Evolutionary conservation across 2,329 filamentous ascomycete species (phyloP).

Genomic region (Epichloe coenophiala): DNA sequence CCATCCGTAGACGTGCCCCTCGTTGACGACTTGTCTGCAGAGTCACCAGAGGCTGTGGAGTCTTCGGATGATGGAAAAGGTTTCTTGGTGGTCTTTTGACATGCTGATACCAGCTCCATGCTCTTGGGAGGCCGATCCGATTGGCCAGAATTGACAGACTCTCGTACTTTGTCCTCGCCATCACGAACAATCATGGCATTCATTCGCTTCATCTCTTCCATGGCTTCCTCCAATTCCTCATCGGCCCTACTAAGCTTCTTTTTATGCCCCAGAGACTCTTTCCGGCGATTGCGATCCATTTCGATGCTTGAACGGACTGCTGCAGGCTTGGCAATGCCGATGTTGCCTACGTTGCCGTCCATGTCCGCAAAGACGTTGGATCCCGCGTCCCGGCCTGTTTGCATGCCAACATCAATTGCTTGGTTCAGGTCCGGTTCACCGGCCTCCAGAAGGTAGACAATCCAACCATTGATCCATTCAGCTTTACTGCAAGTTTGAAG

Average conservation of each 20-base stretch:
- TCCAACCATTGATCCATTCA: conserved; percentile 96
- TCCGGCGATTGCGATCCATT: conserved; percentile 33
- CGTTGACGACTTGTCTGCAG: conserved; percentile 11
- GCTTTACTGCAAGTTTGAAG: conserved; percentile 75
- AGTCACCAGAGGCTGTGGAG: not conserved
- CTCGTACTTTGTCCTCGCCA: conserved; percentile 31
- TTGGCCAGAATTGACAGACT: conserved; percentile 16
- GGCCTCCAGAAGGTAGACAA: conserved; percentile 80
- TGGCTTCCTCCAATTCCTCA: conserved; percentile 77
- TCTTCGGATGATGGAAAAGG: conserved; percentile 13
- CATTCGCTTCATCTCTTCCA: conserved; percentile 72
- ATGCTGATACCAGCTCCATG: conserved; percentile 8
- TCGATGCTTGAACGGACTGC: conserved; percentile 33
- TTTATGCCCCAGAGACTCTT: conserved; percentile 40
- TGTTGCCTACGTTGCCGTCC: conserved; percentile 50
- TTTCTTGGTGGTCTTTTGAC: conserved; percentile 10
- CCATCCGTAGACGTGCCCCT: conserved; percentile 17
- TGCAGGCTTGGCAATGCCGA: conserved; percentile 34
- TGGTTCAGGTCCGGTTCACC: conserved; percentile 56
- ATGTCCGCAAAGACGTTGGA: conserved; percentile 41
- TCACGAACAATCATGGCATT: conserved; percentile 74
- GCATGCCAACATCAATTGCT: conserved; percentile 54
- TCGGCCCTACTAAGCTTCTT: conserved; percentile 68
- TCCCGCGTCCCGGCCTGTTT: conserved; percentile 31
- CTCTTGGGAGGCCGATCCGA: conserved; percentile 14